Percentiles rank a stretch among this genome's conserved stretches.
phyloP scores from a whole-genome alignment of 2,329 filamentous ascomycete genomes.

The Ceratocystis ficicola region DNA sequence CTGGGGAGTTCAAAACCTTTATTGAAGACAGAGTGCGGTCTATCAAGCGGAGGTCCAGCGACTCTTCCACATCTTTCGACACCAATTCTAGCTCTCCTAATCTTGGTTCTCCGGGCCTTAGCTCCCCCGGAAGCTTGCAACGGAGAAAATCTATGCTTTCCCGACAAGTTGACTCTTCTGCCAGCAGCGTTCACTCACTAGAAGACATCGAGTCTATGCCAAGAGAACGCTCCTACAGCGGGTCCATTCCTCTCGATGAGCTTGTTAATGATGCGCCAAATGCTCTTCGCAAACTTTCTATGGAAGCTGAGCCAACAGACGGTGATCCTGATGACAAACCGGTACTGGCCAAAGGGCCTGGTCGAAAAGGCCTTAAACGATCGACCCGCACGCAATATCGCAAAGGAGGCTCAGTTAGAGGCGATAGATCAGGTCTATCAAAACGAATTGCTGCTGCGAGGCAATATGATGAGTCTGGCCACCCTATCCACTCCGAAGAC shows the following conservation, averaged over 20 bases:
- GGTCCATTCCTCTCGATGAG: slow-evolving; percentile 56
- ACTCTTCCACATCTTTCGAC: slow-evolving; percentile 50
- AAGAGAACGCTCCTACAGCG: slow-evolving; percentile 49
- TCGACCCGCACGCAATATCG: slow-evolving; percentile 88
- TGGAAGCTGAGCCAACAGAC: slow-evolving; percentile 46
- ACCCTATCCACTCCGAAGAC: slow-evolving; percentile 30
- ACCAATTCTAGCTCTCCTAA: slow-evolving; percentile 30
- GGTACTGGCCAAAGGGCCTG: slow-evolving; percentile 67
- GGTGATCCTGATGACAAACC: slow-evolving; percentile 50
- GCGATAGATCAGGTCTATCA: slow-evolving; percentile 62
- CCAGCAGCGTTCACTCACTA: slow-evolving; percentile 51
- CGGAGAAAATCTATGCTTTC: slow-evolving; percentile 96
- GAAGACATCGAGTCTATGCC: slow-evolving; percentile 75
- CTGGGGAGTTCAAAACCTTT: slow-evolving; percentile 93
- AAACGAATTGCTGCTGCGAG: slow-evolving; percentile 46
- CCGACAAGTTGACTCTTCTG: slow-evolving; percentile 68
- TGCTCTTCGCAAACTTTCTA: slow-evolving; percentile 55
- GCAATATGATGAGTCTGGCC: slow-evolving; percentile 16
- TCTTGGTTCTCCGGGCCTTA: slow-evolving; percentile 26
- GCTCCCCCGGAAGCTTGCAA: slow-evolving; percentile 45
- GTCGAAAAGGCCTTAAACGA: slow-evolving; percentile 61
- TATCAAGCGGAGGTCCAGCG: slow-evolving; percentile 73
- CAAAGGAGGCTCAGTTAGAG: slow-evolving; percentile 69
- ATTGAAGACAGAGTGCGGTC: slow-evolving; percentile 85
- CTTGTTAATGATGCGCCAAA: slow-evolving; percentile 69